These are phyloP conservation scores for Fusarium continuum DNA, from an alignment of 2,329 filamentous ascomycete genomes.

Conservation along the genomic window DNA sequence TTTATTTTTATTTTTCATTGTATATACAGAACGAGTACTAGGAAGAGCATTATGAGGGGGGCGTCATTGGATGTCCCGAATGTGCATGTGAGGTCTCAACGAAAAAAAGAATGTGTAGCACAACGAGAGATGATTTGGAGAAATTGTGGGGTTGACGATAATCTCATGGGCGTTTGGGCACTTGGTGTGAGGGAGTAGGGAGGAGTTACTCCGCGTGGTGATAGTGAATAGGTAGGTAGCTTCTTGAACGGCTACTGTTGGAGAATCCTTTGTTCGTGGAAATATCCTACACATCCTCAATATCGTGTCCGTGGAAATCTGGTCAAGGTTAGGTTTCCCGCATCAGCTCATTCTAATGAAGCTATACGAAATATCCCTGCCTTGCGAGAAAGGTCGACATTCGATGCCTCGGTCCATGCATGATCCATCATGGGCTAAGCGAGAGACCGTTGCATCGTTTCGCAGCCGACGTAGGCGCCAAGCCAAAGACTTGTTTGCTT, in stretches of 20 bases:
- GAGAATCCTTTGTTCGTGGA: no score
- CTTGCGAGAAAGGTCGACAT: not conserved
- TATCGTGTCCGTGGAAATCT: no score
- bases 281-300: no score
- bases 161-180: not conserved
- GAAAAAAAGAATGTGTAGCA: constrained; percentile 1
- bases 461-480: constrained; percentile 37
- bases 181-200: constrained; percentile 27
- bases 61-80: constrained; percentile 22
- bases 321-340: constrained; percentile 1
- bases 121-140: constrained; percentile 22
- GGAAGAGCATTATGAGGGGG: constrained; percentile 16
- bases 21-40: constrained; percentile 18
- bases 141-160: constrained; percentile 24
- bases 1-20: not conserved
- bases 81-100: constrained; percentile 9
- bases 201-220: not conserved
- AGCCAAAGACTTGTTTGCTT: not conserved
- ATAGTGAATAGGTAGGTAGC: no score
- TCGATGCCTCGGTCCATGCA: not conserved
- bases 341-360: no score
- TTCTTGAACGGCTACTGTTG: no score
- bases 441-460: constrained; percentile 39
- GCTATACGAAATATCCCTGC: constrained; percentile 16
- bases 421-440: constrained; percentile 22